Evolutionary conservation across 805 yeast species (phyloP), one percentile per base, ranked within the genome.

Genomic region (Jamesozyma spencerorum): DNA sequence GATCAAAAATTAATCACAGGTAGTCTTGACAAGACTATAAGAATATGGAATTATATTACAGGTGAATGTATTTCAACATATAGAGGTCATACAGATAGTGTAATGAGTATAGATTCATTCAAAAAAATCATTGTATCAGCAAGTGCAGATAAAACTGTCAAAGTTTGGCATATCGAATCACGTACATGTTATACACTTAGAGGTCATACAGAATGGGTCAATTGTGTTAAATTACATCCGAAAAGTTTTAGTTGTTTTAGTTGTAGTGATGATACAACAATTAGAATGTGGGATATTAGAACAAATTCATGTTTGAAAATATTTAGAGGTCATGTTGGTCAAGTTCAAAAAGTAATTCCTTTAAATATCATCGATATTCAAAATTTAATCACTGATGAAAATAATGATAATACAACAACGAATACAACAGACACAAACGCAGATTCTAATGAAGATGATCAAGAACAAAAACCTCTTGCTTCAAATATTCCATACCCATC

Each of bases 81-180:
- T 62, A 70, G 90, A 31, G 97, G 97, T 3, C 97, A 92, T 64
- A 80, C 79, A 37, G 92, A 83, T 54, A 79, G 85, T 38, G 95
- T 92, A 3, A 69, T 83, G 32, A 76, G 85, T 48, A 86, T 92
- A 39, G 97, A 90, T 60, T 84, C 86, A 49, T 70, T 70, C 47
- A 77, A 75, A 48, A 85, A 85, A 53, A 70, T 85, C 24, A 87
- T 92, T 54, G 97, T 87, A 1, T 80, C 92, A 8, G 98, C 97
- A 0, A 80, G 94, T 28, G 95, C 95, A 0, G 98, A 92, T 64
- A 74, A 76, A 47, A 86, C 95, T 0, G 82, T 92, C 40, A 86
- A 87, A 60, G 88, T 92, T 12, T 92, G 98, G 98, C 94, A 92
- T 59, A 95, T 92, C 35, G 95, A 85, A 57, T 77, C 87, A 5